Base-by-base conservation (phyloP, 345 rosid species). In the Passiflora organensis region DNA sequence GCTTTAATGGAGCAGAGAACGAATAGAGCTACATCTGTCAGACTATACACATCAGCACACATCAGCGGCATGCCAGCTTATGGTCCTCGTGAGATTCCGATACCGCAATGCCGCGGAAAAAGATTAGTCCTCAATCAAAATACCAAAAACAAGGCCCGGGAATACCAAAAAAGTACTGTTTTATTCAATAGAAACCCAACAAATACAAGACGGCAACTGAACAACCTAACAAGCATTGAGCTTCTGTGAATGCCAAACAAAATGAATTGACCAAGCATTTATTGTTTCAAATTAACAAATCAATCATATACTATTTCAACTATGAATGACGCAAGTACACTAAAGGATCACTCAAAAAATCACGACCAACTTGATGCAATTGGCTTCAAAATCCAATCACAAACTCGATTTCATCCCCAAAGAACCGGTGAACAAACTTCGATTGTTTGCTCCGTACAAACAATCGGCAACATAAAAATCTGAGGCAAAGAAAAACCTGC, bases 381-480 rank as follows among this genome's bases (percentile, higher is more conserved):
- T 51, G 28, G 44, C 51, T 50, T 32, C 42, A 56, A 9, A 34
- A 43, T 11, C 58, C 59, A 56, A 53, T 19, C 37, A 60, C 41
- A 28, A 58, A 32, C 56, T 37, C 46, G 48, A 12, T 17, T 49
- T 48, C n/a, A 32, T 17, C 42, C 41, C 53, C 48, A 56, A 50
- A 55, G 51, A 43, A 53, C 34, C 32, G 51, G 43, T 5, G 9
- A 43, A 47, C 55, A 23, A 39, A 57, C 66, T 55, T 49, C 67
- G 50, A 55, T 48, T 51, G 32, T 65, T 65, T 45, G 70, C 80
- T 53, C 48, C 67, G 65, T 6, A 2, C 77, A 72, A 63, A 65
- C 56, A 63, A 69, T 55, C 53, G 44, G 44, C 71, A 14, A 36
- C 36, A 55, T 38, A 46, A 48, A 37, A 43, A 13, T 24, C 38